Evolutionary conservation across 106 monocot genomes (phyloP).

Genomic region (Agapanthus africanus): DNA sequence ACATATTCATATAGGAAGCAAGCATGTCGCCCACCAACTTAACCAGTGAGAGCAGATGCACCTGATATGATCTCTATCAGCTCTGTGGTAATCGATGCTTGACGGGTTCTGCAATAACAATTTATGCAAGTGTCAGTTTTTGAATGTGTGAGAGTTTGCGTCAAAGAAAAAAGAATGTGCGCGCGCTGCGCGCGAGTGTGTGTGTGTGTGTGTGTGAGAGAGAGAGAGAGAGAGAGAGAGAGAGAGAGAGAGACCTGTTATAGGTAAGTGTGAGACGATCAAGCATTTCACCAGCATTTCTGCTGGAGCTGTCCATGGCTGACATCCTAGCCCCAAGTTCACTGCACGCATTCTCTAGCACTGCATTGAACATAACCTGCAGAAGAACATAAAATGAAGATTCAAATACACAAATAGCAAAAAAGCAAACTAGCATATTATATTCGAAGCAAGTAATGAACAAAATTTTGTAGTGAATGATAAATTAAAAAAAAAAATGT

Average conservation of each 20-base stretch:
- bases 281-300: constrained; percentile 98
- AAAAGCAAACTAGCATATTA: neutral
- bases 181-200: too few species aligned
- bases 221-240: too few species aligned
- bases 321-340: constrained; percentile 97
- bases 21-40: neutral
- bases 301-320: constrained; percentile 99
- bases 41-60: constrained; percentile 88
- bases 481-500: neutral
- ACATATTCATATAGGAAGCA: neutral
- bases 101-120: constrained; percentile 66
- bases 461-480: neutral
- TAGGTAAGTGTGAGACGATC: constrained; percentile 91
- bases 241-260: constrained; percentile 60
- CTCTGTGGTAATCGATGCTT: constrained; percentile 96
- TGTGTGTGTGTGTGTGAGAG: too few species aligned
- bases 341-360: constrained; percentile 86
- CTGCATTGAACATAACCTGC: constrained; percentile 82
- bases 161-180: too few species aligned
- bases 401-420: neutral
- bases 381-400: neutral
- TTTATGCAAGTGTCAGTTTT: neutral
- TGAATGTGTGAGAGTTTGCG: neutral
- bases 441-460: neutral
- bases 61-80: constrained; percentile 95